Evolutionary conservation across 495 filamentous ascomycete genomes (phyloP).

Genomic region (Lophium mytilinum): DNA sequence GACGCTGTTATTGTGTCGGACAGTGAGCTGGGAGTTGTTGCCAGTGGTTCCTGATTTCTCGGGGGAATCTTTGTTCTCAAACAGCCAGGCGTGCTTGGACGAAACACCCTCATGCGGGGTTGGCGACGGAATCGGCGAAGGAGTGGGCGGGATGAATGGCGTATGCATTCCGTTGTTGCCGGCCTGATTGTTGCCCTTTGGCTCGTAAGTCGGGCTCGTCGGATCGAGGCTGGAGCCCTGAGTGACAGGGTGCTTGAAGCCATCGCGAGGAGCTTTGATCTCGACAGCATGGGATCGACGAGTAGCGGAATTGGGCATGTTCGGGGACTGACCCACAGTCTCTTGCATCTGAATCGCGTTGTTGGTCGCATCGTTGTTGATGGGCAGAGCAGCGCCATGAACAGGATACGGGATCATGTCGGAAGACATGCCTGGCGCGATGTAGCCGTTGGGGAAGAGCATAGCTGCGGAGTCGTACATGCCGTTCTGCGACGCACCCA

Average conservation of each 20-base stretch:
- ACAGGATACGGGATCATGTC: too few relatives aligned
- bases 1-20: constrained; percentile 26
- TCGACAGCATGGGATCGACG: constrained; percentile 28
- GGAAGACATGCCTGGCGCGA: too few relatives aligned
- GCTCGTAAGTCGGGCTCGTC: constrained; percentile 32
- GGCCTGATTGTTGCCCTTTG: background rate
- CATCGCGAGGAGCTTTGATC: constrained; percentile 25
- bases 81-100: constrained; percentile 1
- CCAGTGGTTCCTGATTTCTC: background rate
- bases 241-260: constrained; percentile 6
- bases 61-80: background rate
- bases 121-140: constrained; percentile 12
- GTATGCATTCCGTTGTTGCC: background rate
- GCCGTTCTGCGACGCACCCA: background rate
- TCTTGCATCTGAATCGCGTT: background rate
- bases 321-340: background rate
- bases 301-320: constrained; percentile 10
- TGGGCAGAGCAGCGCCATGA: too few relatives aligned
- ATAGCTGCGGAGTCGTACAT: background rate
- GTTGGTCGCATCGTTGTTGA: too few relatives aligned
- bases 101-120: background rate
- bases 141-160: constrained; percentile 10
- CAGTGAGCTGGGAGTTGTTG: constrained; percentile 5
- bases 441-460: background rate
- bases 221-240: constrained; percentile 25